Evolutionary conservation across 106 monocot genomes (phyloP).

Genomic region (Dioscorea dumetorum): DNA sequence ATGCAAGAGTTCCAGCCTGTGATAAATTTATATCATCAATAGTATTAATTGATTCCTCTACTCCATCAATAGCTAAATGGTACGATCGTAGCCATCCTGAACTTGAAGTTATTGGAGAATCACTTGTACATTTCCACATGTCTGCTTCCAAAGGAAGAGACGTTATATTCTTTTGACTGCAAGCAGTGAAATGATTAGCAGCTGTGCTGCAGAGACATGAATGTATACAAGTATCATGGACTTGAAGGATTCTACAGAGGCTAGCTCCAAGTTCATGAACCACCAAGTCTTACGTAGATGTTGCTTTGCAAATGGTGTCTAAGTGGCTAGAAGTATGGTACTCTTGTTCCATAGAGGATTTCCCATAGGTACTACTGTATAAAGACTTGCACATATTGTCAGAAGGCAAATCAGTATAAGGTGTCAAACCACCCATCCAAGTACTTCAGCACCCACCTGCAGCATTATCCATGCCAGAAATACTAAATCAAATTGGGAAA

Average conservation of each 20-base stretch:
- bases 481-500: too few relatives aligned
- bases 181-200: not conserved
- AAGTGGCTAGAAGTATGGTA: not conserved
- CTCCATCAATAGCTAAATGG: not conserved
- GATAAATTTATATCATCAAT: slow-evolving; percentile 1
- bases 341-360: slow-evolving; percentile 14
- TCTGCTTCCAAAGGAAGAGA: slow-evolving; percentile 9
- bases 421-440: slow-evolving; percentile 24
- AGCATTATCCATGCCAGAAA: too few relatives aligned
- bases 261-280: slow-evolving; percentile 24
- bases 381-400: slow-evolving; percentile 1
- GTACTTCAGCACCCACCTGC: not conserved
- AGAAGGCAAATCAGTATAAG: slow-evolving; percentile 1
- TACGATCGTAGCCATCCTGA: not conserved
- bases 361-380: slow-evolving; percentile 12
- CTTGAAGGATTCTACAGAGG: slow-evolving; percentile 18
- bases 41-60: not conserved
- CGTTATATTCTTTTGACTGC: not conserved
- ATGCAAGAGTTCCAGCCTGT: slow-evolving; percentile 1
- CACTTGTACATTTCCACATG: slow-evolving; percentile 5
- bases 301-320: too few relatives aligned
- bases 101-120: not conserved
- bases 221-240: slow-evolving; percentile 3
- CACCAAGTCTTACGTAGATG: slow-evolving; percentile 8
- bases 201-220: not conserved